Percentiles rank a stretch among this genome's conserved stretches.
Conservation (phyloP, 768 basidiomycete genomes). For the Trametes cingulata region DNA sequence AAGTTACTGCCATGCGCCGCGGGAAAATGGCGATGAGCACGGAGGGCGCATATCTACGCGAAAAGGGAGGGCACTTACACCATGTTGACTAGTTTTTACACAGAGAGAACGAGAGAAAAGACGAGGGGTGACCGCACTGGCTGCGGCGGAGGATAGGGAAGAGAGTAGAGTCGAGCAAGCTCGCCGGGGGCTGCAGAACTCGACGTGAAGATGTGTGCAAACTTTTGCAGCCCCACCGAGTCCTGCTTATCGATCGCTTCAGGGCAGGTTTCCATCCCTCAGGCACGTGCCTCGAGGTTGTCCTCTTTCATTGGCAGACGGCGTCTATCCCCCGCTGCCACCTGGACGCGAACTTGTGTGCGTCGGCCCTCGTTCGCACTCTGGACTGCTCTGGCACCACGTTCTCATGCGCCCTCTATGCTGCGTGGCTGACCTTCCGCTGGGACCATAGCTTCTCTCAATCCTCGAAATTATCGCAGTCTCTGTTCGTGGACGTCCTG, state of each 20-base stretch:
- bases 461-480: background rate
- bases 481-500: background rate
- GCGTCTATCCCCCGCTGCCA: background rate
- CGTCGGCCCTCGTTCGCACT: background rate
- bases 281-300: slow-evolving; percentile 13
- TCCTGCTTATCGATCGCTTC: slow-evolving; percentile 47
- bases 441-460: background rate
- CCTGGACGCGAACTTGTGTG: background rate
- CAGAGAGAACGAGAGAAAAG: slow-evolving; percentile 28
- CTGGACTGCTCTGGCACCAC: slow-evolving; percentile 1
- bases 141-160: slow-evolving; percentile 17
- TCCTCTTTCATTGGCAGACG: background rate
- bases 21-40: slow-evolving; percentile 31
- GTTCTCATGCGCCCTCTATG: background rate
- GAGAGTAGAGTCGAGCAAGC: slow-evolving; percentile 28
- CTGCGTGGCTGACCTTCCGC: background rate
- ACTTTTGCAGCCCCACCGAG: slow-evolving; percentile 23
- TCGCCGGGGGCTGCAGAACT: slow-evolving; percentile 34
- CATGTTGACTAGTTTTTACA: slow-evolving; percentile 66
- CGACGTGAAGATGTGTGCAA: slow-evolving; percentile 25
- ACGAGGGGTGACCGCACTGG: slow-evolving; percentile 7
- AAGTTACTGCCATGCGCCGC: slow-evolving; percentile 65
- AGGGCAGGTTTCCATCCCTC: slow-evolving; percentile 40
- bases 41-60: slow-evolving; percentile 3
- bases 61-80: slow-evolving; percentile 58